phyloP scores from a whole-genome alignment of 495 filamentous ascomycete genomes.

The Xylaria palmicola region DNA sequence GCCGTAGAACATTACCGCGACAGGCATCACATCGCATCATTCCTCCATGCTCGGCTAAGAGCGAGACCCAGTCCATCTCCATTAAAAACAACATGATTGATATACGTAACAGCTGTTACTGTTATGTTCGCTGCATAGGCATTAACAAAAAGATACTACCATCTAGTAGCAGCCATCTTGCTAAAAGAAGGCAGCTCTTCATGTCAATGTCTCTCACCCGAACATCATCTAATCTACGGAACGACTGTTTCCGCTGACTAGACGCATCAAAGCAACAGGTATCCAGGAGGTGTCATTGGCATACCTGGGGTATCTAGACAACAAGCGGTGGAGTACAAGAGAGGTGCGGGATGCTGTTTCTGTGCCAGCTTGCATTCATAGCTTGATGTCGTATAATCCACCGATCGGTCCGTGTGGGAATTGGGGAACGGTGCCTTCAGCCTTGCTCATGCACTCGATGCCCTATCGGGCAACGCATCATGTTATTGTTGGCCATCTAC shows the following conservation, averaged over 20 bases:
- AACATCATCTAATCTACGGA: not conserved
- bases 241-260: too few relatives aligned
- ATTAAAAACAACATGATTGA: too few relatives aligned
- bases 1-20: too few relatives aligned
- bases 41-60: too few relatives aligned
- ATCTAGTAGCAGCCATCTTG: not conserved
- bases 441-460: conserved; percentile 7
- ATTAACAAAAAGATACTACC: too few relatives aligned
- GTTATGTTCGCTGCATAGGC: too few relatives aligned
- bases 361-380: not conserved
- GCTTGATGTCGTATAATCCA: not conserved
- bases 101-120: too few relatives aligned
- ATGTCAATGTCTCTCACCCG: not conserved
- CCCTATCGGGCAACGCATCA: not conserved
- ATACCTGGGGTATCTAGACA: not conserved
- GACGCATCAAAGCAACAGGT: too few relatives aligned
- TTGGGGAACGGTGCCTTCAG: not conserved
- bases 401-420: not conserved
- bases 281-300: not conserved
- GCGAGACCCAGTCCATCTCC: too few relatives aligned
- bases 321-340: not conserved
- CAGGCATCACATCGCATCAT: too few relatives aligned
- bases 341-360: not conserved
- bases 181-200: too few relatives aligned
- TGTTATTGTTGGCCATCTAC: not conserved